These are phyloP conservation scores for Penicillium oxalicum DNA, from an alignment of 2,329 filamentous ascomycete genomes.

Conservation along the genomic window DNA sequence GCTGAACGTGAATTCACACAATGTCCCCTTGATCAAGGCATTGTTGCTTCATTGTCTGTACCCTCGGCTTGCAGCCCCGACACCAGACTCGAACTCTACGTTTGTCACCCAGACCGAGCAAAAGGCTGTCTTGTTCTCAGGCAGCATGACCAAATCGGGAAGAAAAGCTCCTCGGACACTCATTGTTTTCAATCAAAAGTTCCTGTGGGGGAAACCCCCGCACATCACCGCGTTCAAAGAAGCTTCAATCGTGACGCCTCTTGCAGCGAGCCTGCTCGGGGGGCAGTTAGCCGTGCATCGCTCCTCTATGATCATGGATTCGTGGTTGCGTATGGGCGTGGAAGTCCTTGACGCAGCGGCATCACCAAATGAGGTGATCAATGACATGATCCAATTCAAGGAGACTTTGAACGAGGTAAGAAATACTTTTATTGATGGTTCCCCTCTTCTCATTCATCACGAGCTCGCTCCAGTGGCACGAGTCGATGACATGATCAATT, in stretches of 20 bases:
- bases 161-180: slow-evolving; percentile 2
- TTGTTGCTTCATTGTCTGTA: slow-evolving; percentile 42
- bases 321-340: slow-evolving; percentile 32
- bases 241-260: slow-evolving; percentile 26
- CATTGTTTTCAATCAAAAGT: slow-evolving; percentile 10
- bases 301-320: slow-evolving; percentile 28
- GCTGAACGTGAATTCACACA: slow-evolving; percentile 44
- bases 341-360: slow-evolving; percentile 4
- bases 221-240: slow-evolving; percentile 22
- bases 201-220: neutral
- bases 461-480: no score
- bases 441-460: neutral
- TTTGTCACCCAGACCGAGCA: slow-evolving; percentile 5
- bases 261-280: slow-evolving; percentile 25
- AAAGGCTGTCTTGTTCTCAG: neutral
- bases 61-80: slow-evolving; percentile 40
- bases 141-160: slow-evolving; percentile 5
- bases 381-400: slow-evolving; percentile 30
- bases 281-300: slow-evolving; percentile 14
- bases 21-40: slow-evolving; percentile 41
- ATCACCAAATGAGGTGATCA: slow-evolving; percentile 11
- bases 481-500: neutral
- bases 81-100: slow-evolving; percentile 4
- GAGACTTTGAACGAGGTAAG: slow-evolving; percentile 29
- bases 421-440: neutral